These are phyloP conservation scores for Medicago ruthenica DNA, from an alignment of 306 rosid species.

Conservation along the genomic window DNA sequence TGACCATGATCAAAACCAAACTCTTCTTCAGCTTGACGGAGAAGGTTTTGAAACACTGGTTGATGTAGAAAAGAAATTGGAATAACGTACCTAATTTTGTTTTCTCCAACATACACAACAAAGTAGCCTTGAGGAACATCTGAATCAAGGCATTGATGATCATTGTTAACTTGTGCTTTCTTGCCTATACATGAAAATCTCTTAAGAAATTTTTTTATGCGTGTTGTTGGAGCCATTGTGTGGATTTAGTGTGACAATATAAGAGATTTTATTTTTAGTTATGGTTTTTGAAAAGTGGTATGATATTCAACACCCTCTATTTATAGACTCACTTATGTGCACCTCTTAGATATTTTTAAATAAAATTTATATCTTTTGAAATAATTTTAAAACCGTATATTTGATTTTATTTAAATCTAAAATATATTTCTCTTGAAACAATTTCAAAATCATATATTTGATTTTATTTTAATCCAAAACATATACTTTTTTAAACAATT, in stretches of 20 bases:
- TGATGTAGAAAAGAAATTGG: slow-evolving; percentile 73
- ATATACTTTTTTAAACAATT: too few species aligned
- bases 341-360: too few species aligned
- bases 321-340: too few species aligned
- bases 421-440: too few species aligned
- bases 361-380: too few species aligned
- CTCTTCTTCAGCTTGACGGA: slow-evolving; percentile 89
- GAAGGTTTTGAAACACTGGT: slow-evolving; percentile 81
- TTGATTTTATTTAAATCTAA: too few species aligned
- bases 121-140: slow-evolving; percentile 94
- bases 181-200: slow-evolving; percentile 82
- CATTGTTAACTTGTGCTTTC: slow-evolving; percentile 53
- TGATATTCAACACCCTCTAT: too few species aligned
- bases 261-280: too few species aligned
- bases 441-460: too few species aligned
- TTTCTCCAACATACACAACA: slow-evolving; percentile 90
- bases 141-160: slow-evolving; percentile 44
- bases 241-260: not conserved
- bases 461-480: too few species aligned
- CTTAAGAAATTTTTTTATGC: slow-evolving; percentile 79
- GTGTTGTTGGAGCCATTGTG: slow-evolving; percentile 76
- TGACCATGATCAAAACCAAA: slow-evolving; percentile 77
- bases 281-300: too few species aligned
- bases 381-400: too few species aligned
- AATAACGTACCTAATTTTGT: slow-evolving; percentile 79